A percentile compares a stretch with the other conserved stretches of the same genome.
Conservation (phyloP, 169 alveolate genomes). For the Fabrea salina region DNA sequence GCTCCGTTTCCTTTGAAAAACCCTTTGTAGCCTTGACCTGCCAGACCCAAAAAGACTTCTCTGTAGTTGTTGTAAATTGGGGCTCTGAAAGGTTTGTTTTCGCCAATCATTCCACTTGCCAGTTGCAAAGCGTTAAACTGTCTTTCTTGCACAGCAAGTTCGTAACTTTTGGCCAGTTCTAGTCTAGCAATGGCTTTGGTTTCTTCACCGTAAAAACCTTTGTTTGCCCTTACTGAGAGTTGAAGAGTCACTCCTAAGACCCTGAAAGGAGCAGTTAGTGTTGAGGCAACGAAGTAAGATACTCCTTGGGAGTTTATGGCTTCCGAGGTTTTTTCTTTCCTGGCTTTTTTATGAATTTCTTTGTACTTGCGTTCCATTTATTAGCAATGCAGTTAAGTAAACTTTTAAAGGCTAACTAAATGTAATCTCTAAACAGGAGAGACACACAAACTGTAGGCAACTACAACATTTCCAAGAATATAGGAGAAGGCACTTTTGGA, state of each 20-base stretch:
- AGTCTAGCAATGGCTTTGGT: not conserved
- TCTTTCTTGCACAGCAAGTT: not conserved
- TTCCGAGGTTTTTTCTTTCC: not conserved
- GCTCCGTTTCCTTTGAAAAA: constrained; percentile 22
- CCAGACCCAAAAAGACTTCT: constrained; percentile 4
- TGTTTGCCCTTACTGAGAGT: not conserved
- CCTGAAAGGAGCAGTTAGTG: constrained; percentile 25
- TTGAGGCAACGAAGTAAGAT: not conserved
- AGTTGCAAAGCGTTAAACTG: constrained; percentile 9
- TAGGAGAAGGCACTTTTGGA: too few species aligned
- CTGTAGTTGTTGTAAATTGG: not conserved
- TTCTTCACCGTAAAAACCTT: constrained; percentile 2
- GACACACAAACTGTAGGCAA: too few species aligned
- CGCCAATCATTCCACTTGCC: not conserved
- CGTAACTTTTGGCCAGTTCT: constrained; percentile 1
- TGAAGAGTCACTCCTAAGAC: constrained; percentile 15
- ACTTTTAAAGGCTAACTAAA: too few species aligned
- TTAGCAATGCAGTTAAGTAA: too few species aligned
- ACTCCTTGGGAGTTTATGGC: not conserved
- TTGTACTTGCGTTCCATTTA: not conserved
- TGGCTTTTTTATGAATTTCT: not conserved
- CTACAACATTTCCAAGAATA: too few species aligned
- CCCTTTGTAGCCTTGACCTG: constrained; percentile 32
- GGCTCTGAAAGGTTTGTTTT: constrained; percentile 27
- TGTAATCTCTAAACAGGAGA: too few species aligned